Conservation (phyloP, 2,329 filamentous ascomycete genomes). For the Pseudopithomyces chartarum region DNA sequence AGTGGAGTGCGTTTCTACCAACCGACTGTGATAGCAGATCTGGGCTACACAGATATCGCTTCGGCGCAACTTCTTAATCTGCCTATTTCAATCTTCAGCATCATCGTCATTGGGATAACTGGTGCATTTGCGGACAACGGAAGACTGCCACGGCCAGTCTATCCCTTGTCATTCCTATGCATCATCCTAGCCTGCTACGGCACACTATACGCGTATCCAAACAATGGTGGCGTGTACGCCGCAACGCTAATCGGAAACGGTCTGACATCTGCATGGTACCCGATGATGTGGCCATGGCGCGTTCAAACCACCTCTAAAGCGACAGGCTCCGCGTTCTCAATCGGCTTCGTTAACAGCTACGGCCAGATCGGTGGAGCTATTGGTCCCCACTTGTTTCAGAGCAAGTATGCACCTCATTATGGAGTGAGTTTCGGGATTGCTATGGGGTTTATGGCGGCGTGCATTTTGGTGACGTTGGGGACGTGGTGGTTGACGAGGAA, state of each 20-base stretch:
- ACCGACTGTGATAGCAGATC: conserved; percentile 30
- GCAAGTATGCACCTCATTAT: conserved; percentile 49
- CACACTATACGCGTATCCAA: conserved; percentile 20
- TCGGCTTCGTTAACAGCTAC: conserved; percentile 51
- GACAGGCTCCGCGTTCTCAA: conserved; percentile 52
- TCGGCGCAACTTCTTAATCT: conserved; percentile 18
- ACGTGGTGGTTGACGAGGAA: conserved; percentile 51
- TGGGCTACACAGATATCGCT: conserved; percentile 19
- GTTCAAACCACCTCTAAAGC: conserved; percentile 35
- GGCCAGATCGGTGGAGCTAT: conserved; percentile 54
- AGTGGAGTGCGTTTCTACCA: conserved; percentile 27
- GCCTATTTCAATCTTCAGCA: conserved; percentile 20
- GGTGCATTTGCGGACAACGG: conserved; percentile 27
- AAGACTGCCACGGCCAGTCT: conserved; percentile 48
- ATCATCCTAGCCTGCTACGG: conserved; percentile 52
- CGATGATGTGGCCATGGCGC: conserved; percentile 49
- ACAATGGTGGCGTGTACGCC: conserved; percentile 52
- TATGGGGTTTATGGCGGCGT: conserved; percentile 45
- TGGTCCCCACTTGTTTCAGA: conserved; percentile 52
- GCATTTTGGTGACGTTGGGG: conserved; percentile 45
- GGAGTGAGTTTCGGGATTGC: conserved; percentile 45
- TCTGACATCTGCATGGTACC: conserved; percentile 19
- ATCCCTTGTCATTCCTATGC: conserved; percentile 47
- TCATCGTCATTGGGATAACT: conserved; percentile 57
- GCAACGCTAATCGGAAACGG: conserved; percentile 21